A percentile compares a stretch with the other conserved stretches of the same genome.
Conservation (phyloP, 805 yeast genomes). For the Wickerhamomyces canadensis region DNA sequence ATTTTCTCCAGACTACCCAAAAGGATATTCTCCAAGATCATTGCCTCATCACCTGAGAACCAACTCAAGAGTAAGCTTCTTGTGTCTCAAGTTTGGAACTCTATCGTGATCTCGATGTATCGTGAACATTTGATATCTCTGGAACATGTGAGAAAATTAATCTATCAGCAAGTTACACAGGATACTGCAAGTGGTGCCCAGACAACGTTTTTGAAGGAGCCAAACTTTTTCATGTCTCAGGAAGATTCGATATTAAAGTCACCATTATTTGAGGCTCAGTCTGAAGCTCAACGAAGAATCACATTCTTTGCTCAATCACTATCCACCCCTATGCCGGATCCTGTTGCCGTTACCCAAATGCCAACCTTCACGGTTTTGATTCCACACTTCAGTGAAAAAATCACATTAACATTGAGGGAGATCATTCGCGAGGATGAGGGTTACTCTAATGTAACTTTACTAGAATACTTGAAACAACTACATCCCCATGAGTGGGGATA, state of each 20-base stretch:
- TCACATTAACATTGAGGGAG: constrained; percentile 68
- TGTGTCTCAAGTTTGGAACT: constrained; percentile 98
- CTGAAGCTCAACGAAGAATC: constrained; percentile 79
- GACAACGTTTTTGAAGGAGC: constrained; percentile 52
- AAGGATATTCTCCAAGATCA: constrained; percentile 64
- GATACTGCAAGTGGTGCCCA: constrained; percentile 31
- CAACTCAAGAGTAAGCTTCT: constrained; percentile 95
- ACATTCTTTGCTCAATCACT: constrained; percentile 88
- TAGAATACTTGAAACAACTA: constrained; percentile 64
- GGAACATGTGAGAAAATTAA: constrained; percentile 94
- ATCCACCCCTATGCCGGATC: constrained; percentile 79
- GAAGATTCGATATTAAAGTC: constrained; percentile 68
- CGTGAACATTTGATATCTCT: constrained; percentile 96
- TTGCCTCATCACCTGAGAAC: constrained; percentile 63
- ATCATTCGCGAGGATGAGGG: constrained; percentile 68
- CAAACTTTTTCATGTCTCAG: constrained; percentile 73
- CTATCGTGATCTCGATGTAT: constrained; percentile 97
- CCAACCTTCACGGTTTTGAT: constrained; percentile 79
- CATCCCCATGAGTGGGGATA: constrained; percentile 65
- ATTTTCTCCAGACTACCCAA: constrained; percentile 72
- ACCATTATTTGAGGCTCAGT: constrained; percentile 50
- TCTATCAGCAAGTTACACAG: constrained; percentile 79
- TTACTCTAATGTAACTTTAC: constrained; percentile 52
- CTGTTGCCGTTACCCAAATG: constrained; percentile 60
- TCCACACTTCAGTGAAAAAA: constrained; percentile 85